These are phyloP conservation scores for Vanrija humicola DNA, from an alignment of 1,284 basidiomycete species.

Conservation along the genomic window DNA sequence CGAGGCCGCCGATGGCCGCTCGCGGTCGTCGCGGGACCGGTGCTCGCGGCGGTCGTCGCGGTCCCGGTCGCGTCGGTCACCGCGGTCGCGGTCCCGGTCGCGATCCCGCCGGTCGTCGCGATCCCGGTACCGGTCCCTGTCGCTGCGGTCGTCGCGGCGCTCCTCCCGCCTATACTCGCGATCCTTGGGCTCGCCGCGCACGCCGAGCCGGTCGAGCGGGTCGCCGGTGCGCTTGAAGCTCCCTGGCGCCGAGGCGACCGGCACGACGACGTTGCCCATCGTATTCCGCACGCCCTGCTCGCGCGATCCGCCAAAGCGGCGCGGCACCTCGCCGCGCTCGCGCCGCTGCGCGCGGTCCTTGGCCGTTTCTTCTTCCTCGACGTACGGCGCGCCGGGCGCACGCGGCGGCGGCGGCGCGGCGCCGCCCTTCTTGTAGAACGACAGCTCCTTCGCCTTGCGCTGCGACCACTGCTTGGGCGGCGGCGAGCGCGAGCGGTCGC, in stretches of 20 bases:
- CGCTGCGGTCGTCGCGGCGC: constrained; percentile 10
- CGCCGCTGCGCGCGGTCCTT: constrained; percentile 37
- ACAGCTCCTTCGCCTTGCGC: constrained; percentile 41
- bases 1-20: not conserved
- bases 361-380: constrained; percentile 27
- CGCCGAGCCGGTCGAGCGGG: constrained; percentile 37
- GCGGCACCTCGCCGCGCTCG: constrained; percentile 40
- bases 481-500: constrained; percentile 5
- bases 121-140: constrained; percentile 4
- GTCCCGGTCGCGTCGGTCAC: not conserved
- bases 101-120: not conserved
- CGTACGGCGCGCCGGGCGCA: not conserved
- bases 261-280: constrained; percentile 28
- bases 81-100: constrained; percentile 10
- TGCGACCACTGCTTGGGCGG: constrained; percentile 15
- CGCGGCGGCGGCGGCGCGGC: constrained; percentile 3
- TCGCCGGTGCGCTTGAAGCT: constrained; percentile 34
- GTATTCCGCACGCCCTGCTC: constrained; percentile 46
- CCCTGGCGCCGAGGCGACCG: constrained; percentile 15
- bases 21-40: constrained; percentile 1
- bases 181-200: constrained; percentile 11
- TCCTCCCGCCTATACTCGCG: constrained; percentile 8
- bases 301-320: constrained; percentile 41
- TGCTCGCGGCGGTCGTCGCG: constrained; percentile 8
- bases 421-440: constrained; percentile 48